Evolutionary conservation across 208 protist species (phyloP).

Genomic region (Leishmania tropica): DNA sequence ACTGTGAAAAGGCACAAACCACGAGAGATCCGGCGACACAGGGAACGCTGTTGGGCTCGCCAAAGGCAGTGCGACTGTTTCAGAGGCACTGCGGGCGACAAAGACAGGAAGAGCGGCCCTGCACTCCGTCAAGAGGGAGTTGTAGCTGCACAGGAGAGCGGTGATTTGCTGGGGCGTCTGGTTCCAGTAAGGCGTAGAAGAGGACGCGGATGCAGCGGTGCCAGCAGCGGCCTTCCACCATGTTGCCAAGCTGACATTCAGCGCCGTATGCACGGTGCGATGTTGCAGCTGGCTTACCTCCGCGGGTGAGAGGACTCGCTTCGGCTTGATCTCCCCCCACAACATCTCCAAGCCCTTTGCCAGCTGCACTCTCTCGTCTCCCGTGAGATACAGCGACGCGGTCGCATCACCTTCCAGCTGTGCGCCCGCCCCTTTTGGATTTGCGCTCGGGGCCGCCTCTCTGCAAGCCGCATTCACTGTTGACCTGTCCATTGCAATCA

Average conservation of each 20-base stretch:
- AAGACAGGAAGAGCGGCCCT: background rate
- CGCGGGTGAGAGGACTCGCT: background rate
- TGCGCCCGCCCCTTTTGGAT: background rate
- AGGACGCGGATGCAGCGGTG: background rate
- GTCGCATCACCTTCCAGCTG: background rate
- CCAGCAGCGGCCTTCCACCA: slow-evolving; percentile 7
- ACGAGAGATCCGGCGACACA: background rate
- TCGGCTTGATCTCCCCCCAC: slow-evolving; percentile 3
- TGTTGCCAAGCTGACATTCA: slow-evolving; percentile 13
- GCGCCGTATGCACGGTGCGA: slow-evolving; percentile 10
- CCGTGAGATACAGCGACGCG: background rate
- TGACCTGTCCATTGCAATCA: background rate
- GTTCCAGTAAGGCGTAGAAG: background rate
- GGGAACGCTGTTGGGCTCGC: background rate
- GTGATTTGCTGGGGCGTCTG: slow-evolving; percentile 1
- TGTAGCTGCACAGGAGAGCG: slow-evolving; percentile 7
- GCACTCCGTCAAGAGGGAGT: slow-evolving; percentile 6
- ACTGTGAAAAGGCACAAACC: slow-evolving; percentile 22
- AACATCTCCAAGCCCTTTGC: slow-evolving; percentile 1
- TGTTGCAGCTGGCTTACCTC: slow-evolving; percentile 13
- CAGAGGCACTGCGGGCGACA: background rate
- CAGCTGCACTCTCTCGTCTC: background rate
- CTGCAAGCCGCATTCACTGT: background rate
- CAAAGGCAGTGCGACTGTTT: background rate
- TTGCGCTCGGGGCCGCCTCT: background rate